Conservation (phyloP, 1,139 yeast species). For the Suhomyces ambrosiae region DNA sequence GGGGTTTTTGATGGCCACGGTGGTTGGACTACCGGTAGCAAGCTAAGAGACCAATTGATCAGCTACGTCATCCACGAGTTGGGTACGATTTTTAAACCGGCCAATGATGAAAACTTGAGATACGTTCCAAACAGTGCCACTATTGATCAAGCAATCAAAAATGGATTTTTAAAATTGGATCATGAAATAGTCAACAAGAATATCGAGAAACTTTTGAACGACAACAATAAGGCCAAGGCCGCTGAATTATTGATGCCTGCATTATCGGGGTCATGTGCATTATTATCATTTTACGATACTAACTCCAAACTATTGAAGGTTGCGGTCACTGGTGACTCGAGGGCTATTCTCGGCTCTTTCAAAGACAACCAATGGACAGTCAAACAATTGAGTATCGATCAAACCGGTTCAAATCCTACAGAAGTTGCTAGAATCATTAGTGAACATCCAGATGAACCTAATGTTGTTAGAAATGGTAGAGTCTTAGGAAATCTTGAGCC, state of each 20-base stretch:
- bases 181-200: constrained; percentile 82
- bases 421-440: constrained; percentile 82
- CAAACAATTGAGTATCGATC: constrained; percentile 83
- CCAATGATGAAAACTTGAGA: constrained; percentile 49
- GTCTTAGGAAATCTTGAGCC: constrained; percentile 96
- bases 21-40: constrained; percentile 91
- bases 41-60: constrained; percentile 76
- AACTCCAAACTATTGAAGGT: constrained; percentile 71
- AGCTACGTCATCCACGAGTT: constrained; percentile 77
- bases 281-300: constrained; percentile 84
- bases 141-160: constrained; percentile 77
- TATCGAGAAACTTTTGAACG: constrained; percentile 65
- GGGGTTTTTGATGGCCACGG: constrained; percentile 97
- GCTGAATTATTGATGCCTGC: constrained; percentile 89
- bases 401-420: constrained; percentile 87
- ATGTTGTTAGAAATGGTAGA: constrained; percentile 83
- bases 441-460: constrained; percentile 92
- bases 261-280: constrained; percentile 91
- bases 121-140: constrained; percentile 64
- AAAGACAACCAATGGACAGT: constrained; percentile 84
- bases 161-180: constrained; percentile 82
- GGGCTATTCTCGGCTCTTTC: constrained; percentile 83
- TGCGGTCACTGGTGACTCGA: constrained; percentile 95
- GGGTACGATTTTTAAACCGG: constrained; percentile 64
- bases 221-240: constrained; percentile 61